Conservation (phyloP, 2,329 filamentous ascomycete species). For the Ilyonectria sp. region DNA sequence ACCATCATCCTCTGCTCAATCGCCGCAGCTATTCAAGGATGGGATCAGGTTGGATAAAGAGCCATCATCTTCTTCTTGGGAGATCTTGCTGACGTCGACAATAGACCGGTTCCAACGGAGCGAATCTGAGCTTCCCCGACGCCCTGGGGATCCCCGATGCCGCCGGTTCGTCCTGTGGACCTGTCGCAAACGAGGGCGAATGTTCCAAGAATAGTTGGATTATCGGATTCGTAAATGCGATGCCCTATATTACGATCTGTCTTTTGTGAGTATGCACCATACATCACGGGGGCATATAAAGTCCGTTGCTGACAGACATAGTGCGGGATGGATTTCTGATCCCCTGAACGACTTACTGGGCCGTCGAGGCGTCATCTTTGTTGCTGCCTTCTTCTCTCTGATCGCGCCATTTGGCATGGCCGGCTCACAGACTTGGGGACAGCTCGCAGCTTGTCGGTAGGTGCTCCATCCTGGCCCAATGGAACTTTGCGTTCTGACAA, state of each 20-base stretch:
- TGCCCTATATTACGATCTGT: slow-evolving; percentile 59
- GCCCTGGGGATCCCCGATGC: slow-evolving; percentile 60
- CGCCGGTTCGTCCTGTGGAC: slow-evolving; percentile 49
- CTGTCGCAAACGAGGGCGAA: slow-evolving; percentile 54
- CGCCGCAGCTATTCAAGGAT: slow-evolving; percentile 67
- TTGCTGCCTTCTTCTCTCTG: slow-evolving; percentile 74
- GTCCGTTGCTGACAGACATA: slow-evolving; percentile 40
- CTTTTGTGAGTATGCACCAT: slow-evolving; percentile 55
- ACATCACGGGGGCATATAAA: background rate
- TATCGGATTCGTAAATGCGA: slow-evolving; percentile 72
- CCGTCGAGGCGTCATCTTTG: slow-evolving; percentile 76
- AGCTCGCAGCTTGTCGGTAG: slow-evolving; percentile 70
- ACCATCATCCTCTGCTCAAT: slow-evolving; percentile 67
- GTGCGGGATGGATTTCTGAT: slow-evolving; percentile 74
- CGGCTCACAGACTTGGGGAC: slow-evolving; percentile 70
- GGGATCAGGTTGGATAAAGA: slow-evolving; percentile 55
- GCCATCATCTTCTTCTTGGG: background rate
- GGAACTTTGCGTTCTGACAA: background rate
- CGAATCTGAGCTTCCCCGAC: slow-evolving; percentile 62
- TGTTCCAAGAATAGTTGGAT: slow-evolving; percentile 69
- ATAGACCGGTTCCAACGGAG: slow-evolving; percentile 62
- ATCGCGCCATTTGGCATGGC: slow-evolving; percentile 74
- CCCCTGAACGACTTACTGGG: slow-evolving; percentile 72
- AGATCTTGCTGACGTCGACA: slow-evolving; percentile 14
- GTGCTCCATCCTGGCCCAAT: slow-evolving; percentile 23